These are phyloP conservation scores for Trichophyton benhamiae DNA, from an alignment of 2,329 filamentous ascomycete genomes.

Conservation along the genomic window DNA sequence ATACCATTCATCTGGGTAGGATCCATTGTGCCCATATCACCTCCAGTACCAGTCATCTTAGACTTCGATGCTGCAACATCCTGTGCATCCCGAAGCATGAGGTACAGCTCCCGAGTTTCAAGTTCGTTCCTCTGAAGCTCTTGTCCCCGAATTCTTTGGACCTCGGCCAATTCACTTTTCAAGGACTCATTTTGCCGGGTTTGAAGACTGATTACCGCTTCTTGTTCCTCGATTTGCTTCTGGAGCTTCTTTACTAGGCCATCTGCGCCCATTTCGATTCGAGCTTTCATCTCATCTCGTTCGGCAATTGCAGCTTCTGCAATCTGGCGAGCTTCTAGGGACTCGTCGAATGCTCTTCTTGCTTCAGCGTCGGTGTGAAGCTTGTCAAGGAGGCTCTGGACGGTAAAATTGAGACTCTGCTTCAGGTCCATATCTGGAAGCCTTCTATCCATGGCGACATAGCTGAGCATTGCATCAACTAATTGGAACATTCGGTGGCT, in stretches of 20 bases:
- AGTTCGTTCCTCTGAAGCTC: constrained; percentile 91
- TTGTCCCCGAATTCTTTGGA: constrained; percentile 74
- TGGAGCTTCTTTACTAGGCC: constrained; percentile 87
- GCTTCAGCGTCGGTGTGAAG: constrained; percentile 94
- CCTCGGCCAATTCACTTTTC: constrained; percentile 77
- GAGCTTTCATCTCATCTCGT: constrained; percentile 82
- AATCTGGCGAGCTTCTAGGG: constrained; percentile 77
- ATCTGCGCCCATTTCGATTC: constrained; percentile 82
- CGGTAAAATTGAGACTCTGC: constrained; percentile 93
- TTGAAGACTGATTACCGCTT: constrained; percentile 80
- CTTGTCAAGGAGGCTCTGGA: constrained; percentile 88
- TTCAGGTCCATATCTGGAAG: constrained; percentile 95
- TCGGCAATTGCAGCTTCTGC: constrained; percentile 93
- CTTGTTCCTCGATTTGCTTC: constrained; percentile 85
- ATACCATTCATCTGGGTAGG: constrained; percentile 78
- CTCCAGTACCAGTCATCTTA: constrained; percentile 41
- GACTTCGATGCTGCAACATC: constrained; percentile 86
- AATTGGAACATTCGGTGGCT: constrained; percentile 91
- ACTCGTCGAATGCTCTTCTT: constrained; percentile 80
- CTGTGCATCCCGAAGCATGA: constrained; percentile 95
- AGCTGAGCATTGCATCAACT: constrained; percentile 96
- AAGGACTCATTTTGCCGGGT: constrained; percentile 72
- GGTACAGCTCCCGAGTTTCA: constrained; percentile 89
- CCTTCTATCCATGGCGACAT: constrained; percentile 94
- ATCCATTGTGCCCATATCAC: constrained; percentile 49